phyloP scores from a whole-genome alignment of 108 stramenopile genomes.

The Pseudonitzschia multistriata region DNA sequence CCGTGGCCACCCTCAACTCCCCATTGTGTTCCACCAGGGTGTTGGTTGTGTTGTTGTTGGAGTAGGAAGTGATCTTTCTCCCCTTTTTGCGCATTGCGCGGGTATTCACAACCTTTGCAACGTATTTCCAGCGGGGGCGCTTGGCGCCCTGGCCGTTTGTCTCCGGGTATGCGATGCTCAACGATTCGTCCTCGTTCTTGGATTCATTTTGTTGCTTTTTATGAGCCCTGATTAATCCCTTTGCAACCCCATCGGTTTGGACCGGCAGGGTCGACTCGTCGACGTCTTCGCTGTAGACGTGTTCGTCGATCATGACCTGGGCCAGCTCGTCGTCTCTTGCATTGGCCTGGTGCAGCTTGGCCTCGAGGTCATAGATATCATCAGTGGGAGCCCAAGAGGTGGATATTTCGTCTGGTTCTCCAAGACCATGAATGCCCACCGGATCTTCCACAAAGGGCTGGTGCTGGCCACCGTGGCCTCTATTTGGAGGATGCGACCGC shows the following conservation, averaged over 20 bases:
- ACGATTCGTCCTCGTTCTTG: background rate
- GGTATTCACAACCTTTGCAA: constrained; percentile 78
- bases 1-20: constrained; percentile 59
- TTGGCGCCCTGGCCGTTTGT: constrained; percentile 44
- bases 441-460: constrained; percentile 71
- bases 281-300: constrained; percentile 72
- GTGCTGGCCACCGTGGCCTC: constrained; percentile 4
- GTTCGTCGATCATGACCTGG: constrained; percentile 48
- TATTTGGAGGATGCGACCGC: constrained; percentile 11
- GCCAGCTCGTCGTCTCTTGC: constrained; percentile 59
- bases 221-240: constrained; percentile 29
- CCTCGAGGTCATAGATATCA: constrained; percentile 73
- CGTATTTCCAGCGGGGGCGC: constrained; percentile 76
- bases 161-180: constrained; percentile 35
- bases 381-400: constrained; percentile 38
- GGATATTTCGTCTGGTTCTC: constrained; percentile 45
- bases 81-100: constrained; percentile 48
- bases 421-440: constrained; percentile 49
- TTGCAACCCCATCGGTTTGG: constrained; percentile 48
- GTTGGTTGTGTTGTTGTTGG: constrained; percentile 48
- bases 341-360: constrained; percentile 43
- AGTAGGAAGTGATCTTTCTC: constrained; percentile 21
- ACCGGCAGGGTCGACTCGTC: constrained; percentile 53
- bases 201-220: background rate
- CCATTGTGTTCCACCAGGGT: constrained; percentile 76